Evolutionary conservation across 805 yeast genomes (phyloP).

Genomic region (Zygoascus bituminiphila): DNA sequence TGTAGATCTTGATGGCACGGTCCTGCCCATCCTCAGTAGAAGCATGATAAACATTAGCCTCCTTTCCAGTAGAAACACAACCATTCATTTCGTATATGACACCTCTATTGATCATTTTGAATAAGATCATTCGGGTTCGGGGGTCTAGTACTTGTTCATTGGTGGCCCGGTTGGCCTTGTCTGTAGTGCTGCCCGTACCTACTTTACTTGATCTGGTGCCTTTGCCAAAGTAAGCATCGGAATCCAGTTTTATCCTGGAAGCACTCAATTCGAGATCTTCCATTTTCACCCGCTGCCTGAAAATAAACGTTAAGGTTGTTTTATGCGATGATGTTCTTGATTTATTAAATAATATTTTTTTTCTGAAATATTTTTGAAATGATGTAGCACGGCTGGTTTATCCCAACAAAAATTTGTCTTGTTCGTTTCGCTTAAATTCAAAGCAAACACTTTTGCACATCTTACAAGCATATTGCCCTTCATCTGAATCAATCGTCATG

Average conservation of each 20-base stretch:
- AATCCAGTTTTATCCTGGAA: conserved; percentile 15
- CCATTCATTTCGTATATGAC: conserved; percentile 82
- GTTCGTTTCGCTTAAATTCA: no score
- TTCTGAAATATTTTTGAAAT: neutral
- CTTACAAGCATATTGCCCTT: neutral
- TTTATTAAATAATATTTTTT: neutral
- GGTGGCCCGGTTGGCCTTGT: conserved; percentile 90
- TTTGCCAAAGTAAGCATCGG: conserved; percentile 14
- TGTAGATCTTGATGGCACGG: conserved; percentile 91
- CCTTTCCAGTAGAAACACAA: conserved; percentile 93
- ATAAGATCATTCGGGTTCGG: conserved; percentile 75
- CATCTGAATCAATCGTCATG: conserved; percentile 3
- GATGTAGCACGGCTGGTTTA: neutral
- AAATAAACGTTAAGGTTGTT: conserved; percentile 6
- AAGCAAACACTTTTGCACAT: neutral
- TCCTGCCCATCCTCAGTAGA: conserved; percentile 30
- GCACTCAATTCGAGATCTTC: neutral
- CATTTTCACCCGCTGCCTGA: neutral
- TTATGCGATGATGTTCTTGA: conserved; percentile 4
- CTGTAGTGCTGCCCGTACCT: conserved; percentile 30
- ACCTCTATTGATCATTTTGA: conserved; percentile 75
- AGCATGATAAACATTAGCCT: conserved; percentile 96
- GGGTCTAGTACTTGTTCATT: conserved; percentile 96
- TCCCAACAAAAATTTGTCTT: neutral
- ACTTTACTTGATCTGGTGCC: conserved; percentile 20